Evolutionary conservation across 202 grass and related monocot genomes (phyloP).

Genomic region (Musa balbisiana): DNA sequence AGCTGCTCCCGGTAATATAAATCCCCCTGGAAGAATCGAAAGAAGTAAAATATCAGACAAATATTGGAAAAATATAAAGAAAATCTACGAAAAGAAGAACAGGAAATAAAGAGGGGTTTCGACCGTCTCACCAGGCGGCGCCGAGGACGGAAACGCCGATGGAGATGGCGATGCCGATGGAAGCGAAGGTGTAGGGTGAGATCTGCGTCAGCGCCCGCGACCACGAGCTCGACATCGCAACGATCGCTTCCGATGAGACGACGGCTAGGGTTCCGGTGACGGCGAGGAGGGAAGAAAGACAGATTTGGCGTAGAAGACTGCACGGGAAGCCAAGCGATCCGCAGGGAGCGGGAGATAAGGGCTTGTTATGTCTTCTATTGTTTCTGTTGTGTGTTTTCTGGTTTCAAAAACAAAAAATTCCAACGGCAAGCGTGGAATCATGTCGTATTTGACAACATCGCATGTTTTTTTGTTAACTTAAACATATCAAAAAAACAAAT

Average conservation of each 20-base stretch:
- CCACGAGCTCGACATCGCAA: constrained; percentile 61
- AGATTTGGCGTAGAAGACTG: constrained; percentile 7
- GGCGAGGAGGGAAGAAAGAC: constrained; percentile 2
- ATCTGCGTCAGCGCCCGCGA: constrained; percentile 69
- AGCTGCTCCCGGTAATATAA: constrained; percentile 95
- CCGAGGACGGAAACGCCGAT: constrained; percentile 96
- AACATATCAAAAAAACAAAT: too few relatives aligned
- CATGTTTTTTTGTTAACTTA: too few relatives aligned
- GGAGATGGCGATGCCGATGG: constrained; percentile 93
- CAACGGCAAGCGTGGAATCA: not conserved
- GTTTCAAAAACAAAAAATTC: not conserved
- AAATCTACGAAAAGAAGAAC: constrained; percentile 12
- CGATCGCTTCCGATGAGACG: constrained; percentile 28
- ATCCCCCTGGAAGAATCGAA: constrained; percentile 55
- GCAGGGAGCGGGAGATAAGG: not conserved
- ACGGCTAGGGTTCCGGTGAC: not conserved
- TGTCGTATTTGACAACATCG: too few relatives aligned
- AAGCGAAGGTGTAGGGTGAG: constrained; percentile 92
- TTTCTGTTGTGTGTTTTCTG: not conserved
- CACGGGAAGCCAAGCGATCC: not conserved
- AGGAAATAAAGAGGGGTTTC: not conserved
- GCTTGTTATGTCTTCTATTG: not conserved
- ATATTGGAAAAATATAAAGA: not conserved
- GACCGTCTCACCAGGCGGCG: constrained; percentile 52
- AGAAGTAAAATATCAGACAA: not conserved